Evolutionary conservation across 495 filamentous ascomycete genomes (phyloP), one percentile per base, ranked within the genome.

Genomic region (Talaromyces trachyspermus): DNA sequence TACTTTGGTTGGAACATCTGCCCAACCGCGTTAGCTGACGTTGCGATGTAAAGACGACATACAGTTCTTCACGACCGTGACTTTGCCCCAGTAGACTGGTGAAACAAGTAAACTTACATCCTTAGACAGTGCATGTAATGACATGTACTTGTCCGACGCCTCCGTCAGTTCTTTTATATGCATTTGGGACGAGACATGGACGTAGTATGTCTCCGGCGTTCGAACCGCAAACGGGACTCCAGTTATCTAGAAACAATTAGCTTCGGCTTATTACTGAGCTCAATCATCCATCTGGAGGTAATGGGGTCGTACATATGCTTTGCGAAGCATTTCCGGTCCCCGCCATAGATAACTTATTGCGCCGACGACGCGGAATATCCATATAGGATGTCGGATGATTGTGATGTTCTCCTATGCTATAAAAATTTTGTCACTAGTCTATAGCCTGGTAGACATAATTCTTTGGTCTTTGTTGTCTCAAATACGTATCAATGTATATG

Each of bases 1-100:
- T 49, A 49, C 22, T 52, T 49, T 5, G 32, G 36, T 36, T 52
- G 45, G 6, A 52, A 15, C 33, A 52, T 41, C 50, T 52, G 17
- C 15, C 11, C 22, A n/a, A n/a, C n/a, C n/a, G n/a, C n/a, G n/a
- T n/a, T n/a, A n/a, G n/a, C n/a, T n/a, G n/a, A n/a, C n/a, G n/a
- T n/a, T n/a, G n/a, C n/a, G n/a, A n/a, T n/a, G n/a, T n/a, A n/a
- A n/a, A n/a, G n/a, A n/a, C n/a, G n/a, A n/a, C n/a, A n/a, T n/a
- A n/a, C n/a, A n/a, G n/a, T n/a, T n/a, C n/a, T n/a, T n/a, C n/a
- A n/a, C n/a, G n/a, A n/a, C n/a, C n/a, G n/a, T 14, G 25, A 2
- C n/a, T 30, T 30, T 30, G 12, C 7, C 12, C 12, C 27, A 30
- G 12, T 30, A 12, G 7, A 35, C 38, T 1, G 27, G 23, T 40